phyloP scores from a whole-genome alignment of 148 eudicot species.

The Chenopodium album region DNA sequence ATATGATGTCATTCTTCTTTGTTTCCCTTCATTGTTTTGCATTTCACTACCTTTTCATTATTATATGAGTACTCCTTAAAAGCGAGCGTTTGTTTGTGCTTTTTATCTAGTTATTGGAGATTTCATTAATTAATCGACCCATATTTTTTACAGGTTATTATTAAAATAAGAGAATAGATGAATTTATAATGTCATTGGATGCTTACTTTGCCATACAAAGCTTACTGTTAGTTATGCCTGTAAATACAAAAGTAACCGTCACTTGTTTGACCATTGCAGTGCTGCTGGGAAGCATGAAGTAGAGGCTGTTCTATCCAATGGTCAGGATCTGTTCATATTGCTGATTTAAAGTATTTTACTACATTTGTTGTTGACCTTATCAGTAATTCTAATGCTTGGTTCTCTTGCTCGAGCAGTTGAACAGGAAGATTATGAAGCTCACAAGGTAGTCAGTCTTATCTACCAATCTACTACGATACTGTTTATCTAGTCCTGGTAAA shows the following conservation, averaged over 20 bases:
- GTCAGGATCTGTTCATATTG: constrained; percentile 38
- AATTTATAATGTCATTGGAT: neutral
- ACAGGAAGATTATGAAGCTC: constrained; percentile 59
- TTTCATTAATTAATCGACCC: neutral
- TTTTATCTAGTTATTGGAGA: neutral
- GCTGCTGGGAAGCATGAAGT: constrained; percentile 58
- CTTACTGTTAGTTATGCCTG: constrained; percentile 1
- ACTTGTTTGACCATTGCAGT: constrained; percentile 42
- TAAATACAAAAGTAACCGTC: constrained; percentile 1
- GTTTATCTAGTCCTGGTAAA: neutral
- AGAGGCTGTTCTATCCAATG: constrained; percentile 77
- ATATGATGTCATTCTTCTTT: neutral
- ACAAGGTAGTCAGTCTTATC: constrained; percentile 55
- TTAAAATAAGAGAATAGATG: neutral
- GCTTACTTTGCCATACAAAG: neutral
- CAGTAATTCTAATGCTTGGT: constrained; percentile 14
- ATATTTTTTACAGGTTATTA: neutral
- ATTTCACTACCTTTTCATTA: neutral
- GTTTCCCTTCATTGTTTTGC: neutral
- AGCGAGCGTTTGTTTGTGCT: neutral
- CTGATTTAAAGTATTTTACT: constrained; percentile 9
- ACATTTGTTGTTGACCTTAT: constrained; percentile 5
- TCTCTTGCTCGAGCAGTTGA: constrained; percentile 55
- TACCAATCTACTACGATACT: neutral
- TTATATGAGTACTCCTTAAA: neutral